phyloP scores from a whole-genome alignment of 352 stramenopile species.

The Thalassiosira hispida region DNA sequence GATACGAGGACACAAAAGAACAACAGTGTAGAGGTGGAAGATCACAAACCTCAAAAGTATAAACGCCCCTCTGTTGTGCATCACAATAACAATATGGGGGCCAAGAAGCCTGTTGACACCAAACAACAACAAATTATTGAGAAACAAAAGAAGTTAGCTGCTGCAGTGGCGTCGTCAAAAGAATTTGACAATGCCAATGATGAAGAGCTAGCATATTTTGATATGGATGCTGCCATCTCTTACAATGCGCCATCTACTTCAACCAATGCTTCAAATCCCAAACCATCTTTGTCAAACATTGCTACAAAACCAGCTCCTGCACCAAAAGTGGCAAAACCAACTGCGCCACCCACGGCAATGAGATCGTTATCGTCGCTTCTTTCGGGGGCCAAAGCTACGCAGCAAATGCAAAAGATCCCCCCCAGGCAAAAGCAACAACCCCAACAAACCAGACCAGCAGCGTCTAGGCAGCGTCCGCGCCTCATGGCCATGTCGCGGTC shows the following conservation, averaged over 20 bases:
- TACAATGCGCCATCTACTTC: too few relatives aligned
- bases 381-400: constrained; percentile 37
- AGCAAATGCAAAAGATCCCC: constrained; percentile 39
- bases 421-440: background rate
- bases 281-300: constrained; percentile 3
- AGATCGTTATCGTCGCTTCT: constrained; percentile 49
- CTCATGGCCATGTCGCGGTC: background rate
- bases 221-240: constrained; percentile 12
- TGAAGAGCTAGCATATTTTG: constrained; percentile 16
- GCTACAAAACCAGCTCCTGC: background rate
- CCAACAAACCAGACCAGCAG: constrained; percentile 11
- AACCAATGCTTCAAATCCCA: background rate
- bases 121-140: constrained; percentile 28
- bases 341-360: constrained; percentile 13
- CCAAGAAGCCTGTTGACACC: background rate
- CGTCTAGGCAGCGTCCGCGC: background rate
- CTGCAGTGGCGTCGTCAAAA: constrained; percentile 7
- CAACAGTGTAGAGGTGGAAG: background rate
- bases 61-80: constrained; percentile 2
- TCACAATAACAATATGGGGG: background rate
- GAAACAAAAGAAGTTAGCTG: constrained; percentile 26
- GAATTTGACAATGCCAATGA: constrained; percentile 12
- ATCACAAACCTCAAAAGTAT: background rate
- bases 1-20: constrained; percentile 15
- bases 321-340: constrained; percentile 10